Evolutionary conservation across 2,329 filamentous ascomycete genomes (phyloP).

Genomic region (Phyllosticta paracitricarpa): DNA sequence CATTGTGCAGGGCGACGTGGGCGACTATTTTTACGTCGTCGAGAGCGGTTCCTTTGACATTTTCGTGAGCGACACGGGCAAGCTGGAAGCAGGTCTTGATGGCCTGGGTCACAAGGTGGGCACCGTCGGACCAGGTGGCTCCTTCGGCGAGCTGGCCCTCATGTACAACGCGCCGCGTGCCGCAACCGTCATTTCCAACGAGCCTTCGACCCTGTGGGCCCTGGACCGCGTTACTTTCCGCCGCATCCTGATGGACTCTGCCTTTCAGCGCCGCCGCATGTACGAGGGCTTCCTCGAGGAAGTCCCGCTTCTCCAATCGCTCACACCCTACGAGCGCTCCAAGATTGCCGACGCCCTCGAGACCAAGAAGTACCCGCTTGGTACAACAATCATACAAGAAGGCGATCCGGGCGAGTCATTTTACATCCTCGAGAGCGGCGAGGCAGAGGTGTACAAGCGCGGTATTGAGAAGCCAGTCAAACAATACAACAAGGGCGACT

Average conservation of each 20-base stretch:
- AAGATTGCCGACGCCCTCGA: slow-evolving; percentile 97
- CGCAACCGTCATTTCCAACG: slow-evolving; percentile 80
- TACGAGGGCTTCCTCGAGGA: slow-evolving; percentile 96
- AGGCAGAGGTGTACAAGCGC: slow-evolving; percentile 79
- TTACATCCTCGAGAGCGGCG: slow-evolving; percentile 78
- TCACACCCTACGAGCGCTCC: slow-evolving; percentile 86
- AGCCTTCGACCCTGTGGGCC: slow-evolving; percentile 81
- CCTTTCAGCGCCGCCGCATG: slow-evolving; percentile 89
- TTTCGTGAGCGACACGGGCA: slow-evolving; percentile 71
- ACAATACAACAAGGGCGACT: slow-evolving; percentile 82
- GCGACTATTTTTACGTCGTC: slow-evolving; percentile 96
- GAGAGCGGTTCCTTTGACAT: slow-evolving; percentile 87
- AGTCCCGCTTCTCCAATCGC: slow-evolving; percentile 70
- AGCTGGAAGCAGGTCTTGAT: slow-evolving; percentile 66
- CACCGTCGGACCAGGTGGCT: slow-evolving; percentile 75
- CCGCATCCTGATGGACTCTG: slow-evolving; percentile 95
- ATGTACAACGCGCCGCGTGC: slow-evolving; percentile 99
- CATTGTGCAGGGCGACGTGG: slow-evolving; percentile 88
- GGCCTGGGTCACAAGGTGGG: slow-evolving; percentile 78
- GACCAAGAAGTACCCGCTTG: slow-evolving; percentile 72
- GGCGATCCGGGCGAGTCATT: slow-evolving; percentile 88
- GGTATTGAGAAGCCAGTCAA: slow-evolving; percentile 62
- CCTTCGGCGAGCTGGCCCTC: slow-evolving; percentile 90
- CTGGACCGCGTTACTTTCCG: slow-evolving; percentile 94
- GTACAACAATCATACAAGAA: slow-evolving; percentile 78